Percentiles rank a stretch among this genome's conserved stretches.
Evolutionary conservation across 2,329 filamentous ascomycete genomes (phyloP).

Genomic region (Ascochyta fabae): DNA sequence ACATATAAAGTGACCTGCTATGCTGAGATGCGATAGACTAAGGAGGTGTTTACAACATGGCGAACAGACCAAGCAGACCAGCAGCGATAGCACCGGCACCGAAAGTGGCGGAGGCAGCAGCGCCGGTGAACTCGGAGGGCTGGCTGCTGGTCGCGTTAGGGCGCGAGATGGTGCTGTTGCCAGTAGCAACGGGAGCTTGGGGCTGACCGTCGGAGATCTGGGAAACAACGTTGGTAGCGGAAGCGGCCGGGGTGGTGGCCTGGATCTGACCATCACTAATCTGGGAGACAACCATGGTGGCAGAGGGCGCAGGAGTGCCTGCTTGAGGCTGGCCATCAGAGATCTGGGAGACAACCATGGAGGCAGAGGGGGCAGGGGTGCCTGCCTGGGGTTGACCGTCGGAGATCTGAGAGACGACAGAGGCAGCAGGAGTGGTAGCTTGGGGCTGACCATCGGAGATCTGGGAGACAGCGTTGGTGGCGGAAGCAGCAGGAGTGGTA

Average conservation of each 20-base stretch:
- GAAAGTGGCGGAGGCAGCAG: constrained; percentile 30
- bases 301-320: constrained; percentile 11
- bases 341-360: constrained; percentile 33
- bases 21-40: constrained; percentile 1
- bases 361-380: constrained; percentile 9
- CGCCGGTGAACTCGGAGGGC: constrained; percentile 40
- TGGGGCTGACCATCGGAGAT: constrained; percentile 32
- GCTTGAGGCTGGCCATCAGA: constrained; percentile 38
- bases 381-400: constrained; percentile 34
- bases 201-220: constrained; percentile 32
- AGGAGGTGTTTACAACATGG: constrained; percentile 37
- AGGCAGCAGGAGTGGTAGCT: constrained; percentile 20
- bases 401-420: constrained; percentile 26
- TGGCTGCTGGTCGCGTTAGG: constrained; percentile 13
- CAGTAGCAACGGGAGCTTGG: constrained; percentile 27
- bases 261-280: constrained; percentile 34
- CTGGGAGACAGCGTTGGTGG: constrained; percentile 14
- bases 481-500: constrained; percentile 19
- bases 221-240: constrained; percentile 7
- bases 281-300: constrained; percentile 27
- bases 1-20: constrained; percentile 7
- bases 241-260: constrained; percentile 12
- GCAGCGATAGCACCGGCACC: constrained; percentile 36
- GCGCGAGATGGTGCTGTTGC: constrained; percentile 16
- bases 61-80: constrained; percentile 38